Evolutionary conservation across 2,329 filamentous ascomycete genomes (phyloP), one percentile per base, ranked within the genome.

Genomic region (Fusarium austroafricanum): DNA sequence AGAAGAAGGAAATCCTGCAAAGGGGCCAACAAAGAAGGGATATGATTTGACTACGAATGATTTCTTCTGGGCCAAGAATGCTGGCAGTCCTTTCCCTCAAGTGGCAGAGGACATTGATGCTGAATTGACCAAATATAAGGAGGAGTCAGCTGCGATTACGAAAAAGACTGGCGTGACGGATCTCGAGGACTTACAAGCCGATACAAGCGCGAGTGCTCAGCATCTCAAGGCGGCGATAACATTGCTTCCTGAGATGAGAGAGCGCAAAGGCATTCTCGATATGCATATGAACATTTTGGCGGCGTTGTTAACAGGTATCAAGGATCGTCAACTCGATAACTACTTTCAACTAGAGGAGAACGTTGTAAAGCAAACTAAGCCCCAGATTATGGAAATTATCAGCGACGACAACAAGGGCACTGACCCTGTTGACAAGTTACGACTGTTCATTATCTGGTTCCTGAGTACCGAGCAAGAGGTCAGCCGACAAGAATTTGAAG

Each of bases 271-370:
- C n/a, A 87, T 91, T 20, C 86, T 99, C 7, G 96, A 97, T 76
- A 98, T 97, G 92, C 96, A 99, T 78, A 99, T 99, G 96, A 97
- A 97, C 77, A 97, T 98, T 61, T 85, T 96, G 5, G 95, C 94
- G 2, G 92, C 93, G 2, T 78, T 90, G 5, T 76, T 90, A 39
- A 85, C 82, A 1, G 94, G 94, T 2, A 97, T 98, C 79, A 97
- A 98, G 77, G 93, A 97, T 72, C 90, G 96, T 17, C 94, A 98
- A 78, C 84, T 99, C 8, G 96, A 99, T 77, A 96, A 96, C 77
- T 99, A 92, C 80, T 99, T 96, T 82, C 93, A 98, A 76, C 83
- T 97, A 8, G 96, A 99, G 77, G 95, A 98, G 78, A 93, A 90
- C 70, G 91, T 97, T 65, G 91, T 90, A 77, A 97, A 97, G 80